phyloP scores from a whole-genome alignment of 495 filamentous ascomycete species.

The Cryomyces antarcticus region DNA sequence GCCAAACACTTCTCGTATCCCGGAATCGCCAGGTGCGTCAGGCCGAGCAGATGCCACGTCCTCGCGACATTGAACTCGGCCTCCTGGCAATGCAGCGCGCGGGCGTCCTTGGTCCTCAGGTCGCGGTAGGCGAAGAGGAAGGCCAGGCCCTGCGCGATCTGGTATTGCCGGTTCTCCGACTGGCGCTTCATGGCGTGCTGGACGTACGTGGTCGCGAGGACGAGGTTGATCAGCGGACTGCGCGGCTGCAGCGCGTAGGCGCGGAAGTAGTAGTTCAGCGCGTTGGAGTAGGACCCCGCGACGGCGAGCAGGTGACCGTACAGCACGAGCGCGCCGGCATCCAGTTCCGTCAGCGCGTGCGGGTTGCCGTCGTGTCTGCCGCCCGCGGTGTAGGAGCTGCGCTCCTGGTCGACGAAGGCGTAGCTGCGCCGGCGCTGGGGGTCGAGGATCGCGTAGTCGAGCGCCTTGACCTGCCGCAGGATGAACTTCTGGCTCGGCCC shows the following conservation, averaged over 20 bases:
- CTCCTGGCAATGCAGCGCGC: conserved; percentile 44
- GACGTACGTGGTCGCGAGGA: conserved; percentile 52
- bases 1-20: conserved; percentile 45
- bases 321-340: conserved; percentile 59
- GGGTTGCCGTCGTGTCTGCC: conserved; percentile 1
- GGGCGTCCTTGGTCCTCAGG: conserved; percentile 19
- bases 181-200: conserved; percentile 76
- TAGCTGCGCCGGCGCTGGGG: conserved; percentile 13
- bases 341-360: conserved; percentile 24
- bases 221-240: conserved; percentile 59
- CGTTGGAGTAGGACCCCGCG: conserved; percentile 56
- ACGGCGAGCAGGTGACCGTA: conserved; percentile 76
- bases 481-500: conserved; percentile 66
- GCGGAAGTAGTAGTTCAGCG: conserved; percentile 80
- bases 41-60: conserved; percentile 59
- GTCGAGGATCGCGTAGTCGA: conserved; percentile 38
- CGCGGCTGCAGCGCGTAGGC: conserved; percentile 59
- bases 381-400: background rate
- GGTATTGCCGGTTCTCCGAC: conserved; percentile 70
- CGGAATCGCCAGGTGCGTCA: conserved; percentile 55
- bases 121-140: conserved; percentile 66
- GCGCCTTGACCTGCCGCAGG: conserved; percentile 71
- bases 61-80: conserved; percentile 78
- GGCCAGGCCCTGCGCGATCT: conserved; percentile 61
- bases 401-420: conserved; percentile 7